Conservation (phyloP, 2,329 filamentous ascomycete species). For the Aschersonia sp. region DNA sequence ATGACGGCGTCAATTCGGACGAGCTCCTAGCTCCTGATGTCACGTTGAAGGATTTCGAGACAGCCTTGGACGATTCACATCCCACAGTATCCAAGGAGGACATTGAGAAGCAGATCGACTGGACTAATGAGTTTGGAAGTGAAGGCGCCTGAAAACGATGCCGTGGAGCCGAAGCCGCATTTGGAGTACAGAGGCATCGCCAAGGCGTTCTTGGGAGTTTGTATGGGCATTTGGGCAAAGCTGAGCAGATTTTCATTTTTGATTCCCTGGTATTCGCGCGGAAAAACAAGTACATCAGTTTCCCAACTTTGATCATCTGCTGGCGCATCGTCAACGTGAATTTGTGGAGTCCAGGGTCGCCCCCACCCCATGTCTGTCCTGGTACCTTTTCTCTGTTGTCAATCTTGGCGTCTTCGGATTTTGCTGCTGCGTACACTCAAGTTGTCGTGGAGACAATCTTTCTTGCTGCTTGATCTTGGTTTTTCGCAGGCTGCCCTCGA, state of each 20-base stretch:
- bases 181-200: conserved; percentile 10
- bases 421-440: too few species aligned
- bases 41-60: conserved; percentile 80
- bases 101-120: conserved; percentile 70
- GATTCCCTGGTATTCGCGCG: not conserved
- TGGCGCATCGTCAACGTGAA: too few species aligned
- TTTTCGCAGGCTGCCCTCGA: not conserved
- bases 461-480: too few species aligned
- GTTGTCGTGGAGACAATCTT: too few species aligned
- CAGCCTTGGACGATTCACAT: conserved; percentile 74
- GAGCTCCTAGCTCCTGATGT: conserved; percentile 76
- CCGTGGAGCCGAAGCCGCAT: conserved; percentile 1
- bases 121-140: conserved; percentile 93
- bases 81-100: conserved; percentile 87
- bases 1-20: conserved; percentile 75
- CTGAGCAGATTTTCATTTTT: conserved; percentile 5
- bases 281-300: too few species aligned
- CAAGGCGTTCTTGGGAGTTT: conserved; percentile 17
- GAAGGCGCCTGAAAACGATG: conserved; percentile 45
- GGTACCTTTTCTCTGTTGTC: too few species aligned
- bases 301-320: too few species aligned
- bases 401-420: too few species aligned
- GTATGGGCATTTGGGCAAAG: conserved; percentile 9
- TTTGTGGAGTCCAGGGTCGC: too few species aligned
- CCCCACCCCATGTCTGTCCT: too few species aligned